Evolutionary conservation across 1,284 basidiomycete genomes (phyloP).

Genomic region (Malassezia sympodialis): DNA sequence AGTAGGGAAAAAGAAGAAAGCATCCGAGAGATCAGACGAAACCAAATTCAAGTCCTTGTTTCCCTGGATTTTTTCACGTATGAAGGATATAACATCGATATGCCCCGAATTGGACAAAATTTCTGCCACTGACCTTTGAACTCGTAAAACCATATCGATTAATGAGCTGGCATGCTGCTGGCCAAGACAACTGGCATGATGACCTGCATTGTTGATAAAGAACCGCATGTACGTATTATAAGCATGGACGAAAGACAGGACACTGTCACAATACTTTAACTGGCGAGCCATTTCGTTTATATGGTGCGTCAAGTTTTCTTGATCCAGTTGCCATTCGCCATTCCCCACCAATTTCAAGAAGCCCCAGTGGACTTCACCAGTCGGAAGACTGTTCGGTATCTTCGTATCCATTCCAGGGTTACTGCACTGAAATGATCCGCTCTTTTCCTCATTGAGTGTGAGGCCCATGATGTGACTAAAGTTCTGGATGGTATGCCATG

Average conservation of each 20-base stretch:
- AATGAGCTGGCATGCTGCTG: background rate
- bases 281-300: constrained; percentile 2
- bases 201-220: background rate
- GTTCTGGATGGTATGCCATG: background rate
- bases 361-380: background rate
- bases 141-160: background rate
- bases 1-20: constrained; percentile 1
- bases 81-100: background rate
- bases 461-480: constrained; percentile 1
- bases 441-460: constrained; percentile 1
- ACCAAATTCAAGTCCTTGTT: background rate
- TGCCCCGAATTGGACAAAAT: background rate
- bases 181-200: background rate
- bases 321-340: background rate
- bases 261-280: background rate
- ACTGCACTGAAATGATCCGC: background rate
- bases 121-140: background rate
- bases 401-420: background rate
- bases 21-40: background rate
- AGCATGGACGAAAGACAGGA: constrained; percentile 2
- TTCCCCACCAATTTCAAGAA: background rate
- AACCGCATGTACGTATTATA: constrained; percentile 6
- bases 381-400: background rate
- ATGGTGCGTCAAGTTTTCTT: background rate
- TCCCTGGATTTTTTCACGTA: background rate